Percentiles rank a stretch among this genome's conserved stretches.
phyloP scores from a whole-genome alignment of 257 asterid species.

The Solanum clarkiae region DNA sequence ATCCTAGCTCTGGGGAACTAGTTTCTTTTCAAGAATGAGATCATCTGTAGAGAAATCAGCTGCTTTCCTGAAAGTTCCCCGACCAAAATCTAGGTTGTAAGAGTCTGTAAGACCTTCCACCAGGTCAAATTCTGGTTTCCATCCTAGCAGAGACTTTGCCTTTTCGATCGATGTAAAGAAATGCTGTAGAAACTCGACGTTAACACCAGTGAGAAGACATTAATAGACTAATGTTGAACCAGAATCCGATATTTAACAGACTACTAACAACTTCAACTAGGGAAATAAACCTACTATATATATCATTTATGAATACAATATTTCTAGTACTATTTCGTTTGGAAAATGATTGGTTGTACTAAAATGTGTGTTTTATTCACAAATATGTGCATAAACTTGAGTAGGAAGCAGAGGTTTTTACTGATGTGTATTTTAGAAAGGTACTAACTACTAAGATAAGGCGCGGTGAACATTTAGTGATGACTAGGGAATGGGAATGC shows the following conservation, averaged over 20 bases:
- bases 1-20: conserved; percentile 44
- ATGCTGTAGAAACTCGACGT: conserved; percentile 37
- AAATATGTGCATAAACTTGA: not conserved
- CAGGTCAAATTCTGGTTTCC: conserved; percentile 62
- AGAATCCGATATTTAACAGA: not conserved
- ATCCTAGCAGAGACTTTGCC: conserved; percentile 78
- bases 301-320: not conserved
- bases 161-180: conserved; percentile 88
- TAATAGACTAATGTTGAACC: not conserved
- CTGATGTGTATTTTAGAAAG: not conserved
- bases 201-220: not conserved
- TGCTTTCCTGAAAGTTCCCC: conserved; percentile 81
- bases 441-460: not conserved
- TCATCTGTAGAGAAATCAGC: conserved; percentile 97
- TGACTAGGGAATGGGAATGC: conserved; percentile 62
- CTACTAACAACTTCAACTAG: not conserved
- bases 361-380: not conserved
- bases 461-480: not conserved
- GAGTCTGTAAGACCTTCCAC: conserved; percentile 86
- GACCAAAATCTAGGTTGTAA: conserved; percentile 86
- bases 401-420: not conserved
- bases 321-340: not conserved
- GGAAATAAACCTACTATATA: not conserved
- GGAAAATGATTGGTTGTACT: not conserved
- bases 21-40: conserved; percentile 71